Evolutionary conservation across 306 rosid genomes (phyloP).

Genomic region (Ceratonia siliqua): DNA sequence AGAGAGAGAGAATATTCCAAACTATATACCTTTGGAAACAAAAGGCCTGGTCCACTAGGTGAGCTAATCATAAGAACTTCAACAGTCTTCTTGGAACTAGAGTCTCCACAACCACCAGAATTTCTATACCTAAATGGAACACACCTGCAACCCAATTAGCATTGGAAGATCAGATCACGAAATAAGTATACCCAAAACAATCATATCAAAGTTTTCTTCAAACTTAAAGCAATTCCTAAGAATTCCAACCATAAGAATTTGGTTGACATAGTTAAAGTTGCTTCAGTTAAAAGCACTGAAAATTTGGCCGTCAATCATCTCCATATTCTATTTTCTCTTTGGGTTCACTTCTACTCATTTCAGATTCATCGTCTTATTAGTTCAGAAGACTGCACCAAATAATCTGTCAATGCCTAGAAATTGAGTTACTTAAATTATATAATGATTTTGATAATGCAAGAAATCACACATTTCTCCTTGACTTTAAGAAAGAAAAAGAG

Average conservation of each 20-base stretch:
- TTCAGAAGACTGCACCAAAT: background rate
- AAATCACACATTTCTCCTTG: background rate
- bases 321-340: background rate
- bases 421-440: background rate
- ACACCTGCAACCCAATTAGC: conserved; percentile 54
- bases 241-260: background rate
- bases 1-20: background rate
- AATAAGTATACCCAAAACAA: background rate
- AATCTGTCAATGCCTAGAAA: background rate
- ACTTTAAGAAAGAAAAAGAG: background rate
- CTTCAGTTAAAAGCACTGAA: background rate
- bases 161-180: conserved; percentile 24
- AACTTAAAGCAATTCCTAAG: conserved; percentile 6
- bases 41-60: conserved; percentile 78
- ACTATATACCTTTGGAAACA: conserved; percentile 73
- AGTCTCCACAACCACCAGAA: conserved; percentile 31
- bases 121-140: conserved; percentile 68
- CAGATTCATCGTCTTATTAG: background rate
- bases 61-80: conserved; percentile 81
- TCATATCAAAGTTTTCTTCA: conserved; percentile 3
- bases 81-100: conserved; percentile 42
- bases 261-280: background rate
- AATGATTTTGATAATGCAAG: background rate
- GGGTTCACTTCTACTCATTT: background rate
- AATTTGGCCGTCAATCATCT: background rate